A percentile compares a stretch with the other conserved stretches of the same genome.
Evolutionary conservation across 306 rosid genomes (phyloP).

Genomic region (Prunus mongolica): DNA sequence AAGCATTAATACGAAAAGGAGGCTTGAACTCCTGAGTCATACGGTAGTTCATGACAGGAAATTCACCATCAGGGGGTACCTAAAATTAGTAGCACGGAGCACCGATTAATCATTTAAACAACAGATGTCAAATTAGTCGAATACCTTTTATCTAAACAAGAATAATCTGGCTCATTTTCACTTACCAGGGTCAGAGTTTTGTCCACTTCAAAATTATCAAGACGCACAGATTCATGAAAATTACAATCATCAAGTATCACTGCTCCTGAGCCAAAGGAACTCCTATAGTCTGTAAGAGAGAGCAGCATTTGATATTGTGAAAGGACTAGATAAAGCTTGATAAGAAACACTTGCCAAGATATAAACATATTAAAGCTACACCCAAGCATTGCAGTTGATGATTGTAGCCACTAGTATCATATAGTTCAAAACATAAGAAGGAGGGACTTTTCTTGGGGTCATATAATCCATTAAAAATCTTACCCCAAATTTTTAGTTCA

Average conservation of each 20-base stretch:
- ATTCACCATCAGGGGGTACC: slow-evolving; percentile 85
- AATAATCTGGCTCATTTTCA: slow-evolving; percentile 2
- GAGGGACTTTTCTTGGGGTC: background rate
- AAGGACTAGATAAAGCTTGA: slow-evolving; percentile 11
- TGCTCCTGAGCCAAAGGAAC: slow-evolving; percentile 63
- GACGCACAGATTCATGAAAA: slow-evolving; percentile 89
- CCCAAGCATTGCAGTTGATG: slow-evolving; percentile 2
- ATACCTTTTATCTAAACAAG: background rate
- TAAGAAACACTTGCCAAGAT: slow-evolving; percentile 19
- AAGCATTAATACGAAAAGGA: slow-evolving; percentile 73
- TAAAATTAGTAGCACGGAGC: slow-evolving; percentile 28
- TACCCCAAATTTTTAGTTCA: slow-evolving; percentile 1
- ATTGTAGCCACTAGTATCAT: slow-evolving; percentile 13
- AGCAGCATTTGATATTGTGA: slow-evolving; percentile 17
- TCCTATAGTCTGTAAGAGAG: slow-evolving; percentile 55
- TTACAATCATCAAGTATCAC: slow-evolving; percentile 85
- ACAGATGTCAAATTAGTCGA: slow-evolving; percentile 8
- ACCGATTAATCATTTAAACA: slow-evolving; percentile 14
- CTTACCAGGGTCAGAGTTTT: slow-evolving; percentile 74
- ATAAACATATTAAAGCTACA: background rate
- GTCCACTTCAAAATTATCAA: slow-evolving; percentile 68
- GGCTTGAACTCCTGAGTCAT: slow-evolving; percentile 83
- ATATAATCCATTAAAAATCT: slow-evolving; percentile 5
- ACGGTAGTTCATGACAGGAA: slow-evolving; percentile 87
- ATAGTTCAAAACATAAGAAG: slow-evolving; percentile 2